A percentile compares a stretch with the other conserved stretches of the same genome.
These are phyloP conservation scores for Apiospora saccharicola DNA, from an alignment of 2,329 filamentous ascomycete species.

Conservation along the genomic window DNA sequence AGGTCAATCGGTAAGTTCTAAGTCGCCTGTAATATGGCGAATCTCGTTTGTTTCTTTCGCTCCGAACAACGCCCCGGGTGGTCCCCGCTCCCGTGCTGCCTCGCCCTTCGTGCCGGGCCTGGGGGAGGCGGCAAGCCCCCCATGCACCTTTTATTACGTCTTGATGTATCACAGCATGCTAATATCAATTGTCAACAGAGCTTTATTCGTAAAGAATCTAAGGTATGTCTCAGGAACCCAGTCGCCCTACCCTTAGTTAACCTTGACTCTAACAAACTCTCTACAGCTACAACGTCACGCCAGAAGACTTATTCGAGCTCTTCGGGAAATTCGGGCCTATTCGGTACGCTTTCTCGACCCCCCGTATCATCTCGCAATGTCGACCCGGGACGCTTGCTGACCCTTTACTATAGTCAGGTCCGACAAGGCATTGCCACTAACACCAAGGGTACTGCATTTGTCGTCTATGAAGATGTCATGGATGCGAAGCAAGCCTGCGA, in stretches of 20 bases:
- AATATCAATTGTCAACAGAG: slow-evolving; percentile 62
- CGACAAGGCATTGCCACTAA: slow-evolving; percentile 97
- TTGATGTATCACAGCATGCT: slow-evolving; percentile 32
- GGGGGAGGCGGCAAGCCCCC: neutral
- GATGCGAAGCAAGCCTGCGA: slow-evolving; percentile 99
- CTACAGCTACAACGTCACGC: slow-evolving; percentile 94
- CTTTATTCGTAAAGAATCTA: slow-evolving; percentile 99
- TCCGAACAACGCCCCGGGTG: slow-evolving; percentile 12
- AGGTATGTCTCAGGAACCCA: slow-evolving; percentile 65
- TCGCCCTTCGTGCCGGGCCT: slow-evolving; percentile 18
- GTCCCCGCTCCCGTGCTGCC: slow-evolving; percentile 27
- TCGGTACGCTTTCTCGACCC: slow-evolving; percentile 67
- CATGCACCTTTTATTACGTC: slow-evolving; percentile 20
- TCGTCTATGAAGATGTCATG: slow-evolving; percentile 99
- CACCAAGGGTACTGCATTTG: slow-evolving; percentile 98
- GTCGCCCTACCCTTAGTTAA: slow-evolving; percentile 31
- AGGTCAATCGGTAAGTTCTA: slow-evolving; percentile 89
- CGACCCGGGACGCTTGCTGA: slow-evolving; percentile 32
- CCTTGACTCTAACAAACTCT: slow-evolving; percentile 30
- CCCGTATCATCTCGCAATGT: neutral
- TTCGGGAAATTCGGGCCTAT: slow-evolving; percentile 96
- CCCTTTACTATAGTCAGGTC: slow-evolving; percentile 75
- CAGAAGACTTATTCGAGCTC: slow-evolving; percentile 97
- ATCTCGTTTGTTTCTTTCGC: slow-evolving; percentile 9
- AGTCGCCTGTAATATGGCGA: slow-evolving; percentile 29